Base-by-base conservation (phyloP, 495 filamentous ascomycete species). In the Lentithecium fluviatile region DNA sequence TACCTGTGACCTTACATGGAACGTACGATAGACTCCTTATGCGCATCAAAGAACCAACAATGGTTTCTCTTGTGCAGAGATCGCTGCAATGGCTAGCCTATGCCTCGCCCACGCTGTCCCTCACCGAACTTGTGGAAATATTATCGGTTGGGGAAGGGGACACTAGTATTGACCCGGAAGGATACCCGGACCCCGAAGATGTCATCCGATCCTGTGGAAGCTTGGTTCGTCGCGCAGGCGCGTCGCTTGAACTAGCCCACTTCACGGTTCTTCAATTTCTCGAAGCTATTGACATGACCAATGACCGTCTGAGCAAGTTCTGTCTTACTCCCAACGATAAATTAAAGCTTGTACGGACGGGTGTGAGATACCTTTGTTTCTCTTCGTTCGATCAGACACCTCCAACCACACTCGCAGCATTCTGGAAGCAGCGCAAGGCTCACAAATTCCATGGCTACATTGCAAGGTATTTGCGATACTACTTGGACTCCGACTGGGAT, bases 221-320 rank as follows among this genome's bases (percentile, higher is more conserved):
- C 36, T 21, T 55, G 13, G 21, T 55, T 15, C 52, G 52, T 10
- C 40, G 43, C n/a, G 17, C 21, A n/a, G 24, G 43, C 32, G 4
- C 40, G 17, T 8, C 2, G n/a, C 23, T 55, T 6, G 32, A 55
- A 25, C 21, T 42, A 15, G 32, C 52, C 8, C 52, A 55, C 24
- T 55, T 55, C 37, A 20, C 52, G 2, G 52, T 55, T 17, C n/a
- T 42, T 15, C 32, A 55, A 21, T 55, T 23, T 43, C 19, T 55
- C 6, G 20, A 23, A 21, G 21, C 6, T 32, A 51, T 51, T 23
- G 20, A 24, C 26, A 12, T 23, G 24, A 32, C 10, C 24, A 23
- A 51, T 38, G 36, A 38, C 15, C 36, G 36, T 38, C 15, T 38
- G 7, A 38, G 15, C 36, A 38, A 38, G 36, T 38, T 38, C 36